Conservation (phyloP, 345 rosid species). For the Pelargonium nanum region DNA sequence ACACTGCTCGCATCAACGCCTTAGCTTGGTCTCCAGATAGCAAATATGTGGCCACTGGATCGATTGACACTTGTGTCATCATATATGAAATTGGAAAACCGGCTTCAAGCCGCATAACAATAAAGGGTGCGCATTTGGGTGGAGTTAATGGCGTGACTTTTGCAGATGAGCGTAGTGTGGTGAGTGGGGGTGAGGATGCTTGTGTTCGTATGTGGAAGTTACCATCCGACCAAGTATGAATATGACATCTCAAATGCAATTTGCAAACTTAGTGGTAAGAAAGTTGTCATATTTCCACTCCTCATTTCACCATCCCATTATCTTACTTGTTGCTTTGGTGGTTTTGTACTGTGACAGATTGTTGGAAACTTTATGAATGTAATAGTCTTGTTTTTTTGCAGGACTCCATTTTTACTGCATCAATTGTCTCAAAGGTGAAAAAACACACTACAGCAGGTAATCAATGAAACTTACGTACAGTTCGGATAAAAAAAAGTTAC, state of each 20-base stretch:
- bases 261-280: neutral
- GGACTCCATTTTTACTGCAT: neutral
- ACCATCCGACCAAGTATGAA: neutral
- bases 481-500: too few relatives aligned
- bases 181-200: constrained; percentile 90
- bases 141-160: constrained; percentile 83
- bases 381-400: neutral
- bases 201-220: constrained; percentile 69
- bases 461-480: too few relatives aligned
- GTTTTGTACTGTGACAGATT: neutral
- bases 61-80: constrained; percentile 71
- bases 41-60: constrained; percentile 69
- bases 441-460: neutral
- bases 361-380: neutral
- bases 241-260: neutral
- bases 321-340: neutral
- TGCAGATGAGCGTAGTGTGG: constrained; percentile 42
- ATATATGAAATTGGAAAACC: constrained; percentile 71
- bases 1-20: constrained; percentile 76
- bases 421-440: neutral
- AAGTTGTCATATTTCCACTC: neutral
- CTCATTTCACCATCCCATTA: neutral
- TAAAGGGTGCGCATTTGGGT: constrained; percentile 82
- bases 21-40: constrained; percentile 84
- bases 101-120: constrained; percentile 53